Evolutionary conservation across 495 filamentous ascomycete species (phyloP), one percentile per base, ranked within the genome.

Genomic region (Diplogelasinospora grovesii): DNA sequence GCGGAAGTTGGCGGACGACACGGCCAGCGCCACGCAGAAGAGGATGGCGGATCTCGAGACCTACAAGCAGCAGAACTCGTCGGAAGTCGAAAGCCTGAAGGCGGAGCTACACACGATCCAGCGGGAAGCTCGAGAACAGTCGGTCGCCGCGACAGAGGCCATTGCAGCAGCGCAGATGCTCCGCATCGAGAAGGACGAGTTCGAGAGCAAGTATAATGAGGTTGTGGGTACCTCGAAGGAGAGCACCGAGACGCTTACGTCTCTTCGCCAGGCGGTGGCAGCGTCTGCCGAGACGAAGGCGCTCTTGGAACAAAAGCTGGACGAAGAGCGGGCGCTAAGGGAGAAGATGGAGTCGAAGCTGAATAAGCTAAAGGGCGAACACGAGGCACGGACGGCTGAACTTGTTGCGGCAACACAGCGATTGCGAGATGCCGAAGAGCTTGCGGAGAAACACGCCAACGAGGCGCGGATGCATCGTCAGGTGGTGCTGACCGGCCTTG

Each of bases 401-500:
- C 66, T 99, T 10, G 89, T 88, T 28, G 76, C 73, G 16, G 69
- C 77, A 0, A 83, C 73, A 18, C 78, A 85, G 44, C 81, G 84
- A 26, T 63, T 97, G 24, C 75, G 77, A 21, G 89, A 96, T 60
- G 79, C 87, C 8, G 89, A 99, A 63, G 89, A 97, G 55, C 59
- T 97, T 21, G 83, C 85, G n/a, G 87, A 92, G 41, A 85, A 77
- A 28, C 79, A 93, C 56, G 83, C 89, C 10, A 81, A 78, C 43
- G 93, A 99, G 61, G 92, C 93, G 1, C 74, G 81, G 28, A 81
- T 83, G 27, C 90, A 96, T 50, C 86, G 86, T 36, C 69, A 85
- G 47, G 89, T 85, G 22, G 79, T 99, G 32, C 64, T 95, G 20
- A 71, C 79, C 13, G 93, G 93, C 2, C 72, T 99, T 8, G 84